Base-by-base conservation (phyloP, 2,329 filamentous ascomycete genomes). In the Triangularia verruculosa region DNA sequence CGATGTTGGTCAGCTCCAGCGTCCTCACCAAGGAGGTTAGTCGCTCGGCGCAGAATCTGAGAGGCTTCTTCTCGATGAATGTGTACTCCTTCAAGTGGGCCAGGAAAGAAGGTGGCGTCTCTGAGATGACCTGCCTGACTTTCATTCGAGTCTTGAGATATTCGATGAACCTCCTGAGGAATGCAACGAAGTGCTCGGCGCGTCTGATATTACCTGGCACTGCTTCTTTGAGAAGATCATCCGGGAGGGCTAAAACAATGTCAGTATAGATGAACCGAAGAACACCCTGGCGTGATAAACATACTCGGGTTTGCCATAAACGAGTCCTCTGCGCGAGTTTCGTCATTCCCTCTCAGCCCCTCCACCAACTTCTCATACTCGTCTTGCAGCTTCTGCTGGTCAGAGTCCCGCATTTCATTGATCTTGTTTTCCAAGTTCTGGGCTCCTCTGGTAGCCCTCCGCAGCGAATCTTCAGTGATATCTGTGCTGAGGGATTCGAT, bases 121-220 rank as follows among this genome's bases (percentile, higher is more conserved):
- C 95, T 7, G 95, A 97, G 68, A 98, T 97, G 68, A 97, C 94
- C 73, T 97, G 93, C 4, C 95, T 88, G 13, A 98, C 93, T 81
- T 97, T 98, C 95, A 99, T 98, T 64, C 96, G 87, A 1, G 94
- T 98, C 83, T 93, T 97, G 58, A 99, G 83, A 72, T 99, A 99
- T 75, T 99, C 96, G 69, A 99, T 95, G 74, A 99, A 99, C 66
- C 95, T 86, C 75, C 97, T 97, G 63, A 99, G 78, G 75, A 99
- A 99, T 0, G 93, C 87, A 13, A 97, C 88, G 73, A 99, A 99
- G 74, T 99, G 95, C 72, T 99, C 95, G 4, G 95, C 95, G 77
- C 95, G 85, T 65, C 95, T 84, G 68, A 99, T 99, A 70, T 99
- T 99, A 27, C 95, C 96, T 0, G 95, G 95, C 0, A 99, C 91